These are phyloP conservation scores for Asterophora parasitica DNA, from an alignment of 768 basidiomycete genomes.

Conservation along the genomic window DNA sequence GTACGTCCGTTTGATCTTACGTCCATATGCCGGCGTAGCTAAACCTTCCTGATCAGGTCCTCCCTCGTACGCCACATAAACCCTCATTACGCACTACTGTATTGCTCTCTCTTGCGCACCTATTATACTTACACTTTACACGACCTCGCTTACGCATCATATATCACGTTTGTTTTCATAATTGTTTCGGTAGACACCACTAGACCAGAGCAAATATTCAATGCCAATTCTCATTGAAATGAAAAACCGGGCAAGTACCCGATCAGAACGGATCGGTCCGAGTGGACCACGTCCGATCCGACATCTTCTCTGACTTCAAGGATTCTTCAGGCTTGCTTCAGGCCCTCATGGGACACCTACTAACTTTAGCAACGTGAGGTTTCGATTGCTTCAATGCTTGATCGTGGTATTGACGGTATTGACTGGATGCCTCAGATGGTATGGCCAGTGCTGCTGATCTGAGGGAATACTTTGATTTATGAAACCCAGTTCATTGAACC, in stretches of 20 bases:
- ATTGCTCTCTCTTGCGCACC: neutral
- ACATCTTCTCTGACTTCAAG: no score
- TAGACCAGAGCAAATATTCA: conserved; percentile 6
- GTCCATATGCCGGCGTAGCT: neutral
- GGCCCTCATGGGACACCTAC: conserved; percentile 71
- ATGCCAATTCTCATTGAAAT: neutral
- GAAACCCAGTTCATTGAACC: conserved; percentile 75
- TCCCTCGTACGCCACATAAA: conserved; percentile 29
- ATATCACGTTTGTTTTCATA: conserved; percentile 17
- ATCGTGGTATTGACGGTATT: neutral
- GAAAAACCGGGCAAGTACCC: no score
- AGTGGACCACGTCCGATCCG: no score
- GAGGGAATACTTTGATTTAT: conserved; percentile 1
- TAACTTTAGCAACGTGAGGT: conserved; percentile 82
- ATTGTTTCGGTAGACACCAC: conserved; percentile 7
- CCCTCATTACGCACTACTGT: neutral
- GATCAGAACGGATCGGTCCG: no score
- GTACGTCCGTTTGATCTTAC: conserved; percentile 38
- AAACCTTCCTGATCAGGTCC: conserved; percentile 23
- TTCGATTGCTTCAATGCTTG: neutral
- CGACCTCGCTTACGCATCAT: conserved; percentile 9
- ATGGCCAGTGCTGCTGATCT: conserved; percentile 4
- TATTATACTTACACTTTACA: neutral
- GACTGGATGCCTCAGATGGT: conserved; percentile 13
- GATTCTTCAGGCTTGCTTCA: neutral